These are phyloP conservation scores for Tetramitus jugosus DNA, from an alignment of 208 protist genomes.

Conservation along the genomic window DNA sequence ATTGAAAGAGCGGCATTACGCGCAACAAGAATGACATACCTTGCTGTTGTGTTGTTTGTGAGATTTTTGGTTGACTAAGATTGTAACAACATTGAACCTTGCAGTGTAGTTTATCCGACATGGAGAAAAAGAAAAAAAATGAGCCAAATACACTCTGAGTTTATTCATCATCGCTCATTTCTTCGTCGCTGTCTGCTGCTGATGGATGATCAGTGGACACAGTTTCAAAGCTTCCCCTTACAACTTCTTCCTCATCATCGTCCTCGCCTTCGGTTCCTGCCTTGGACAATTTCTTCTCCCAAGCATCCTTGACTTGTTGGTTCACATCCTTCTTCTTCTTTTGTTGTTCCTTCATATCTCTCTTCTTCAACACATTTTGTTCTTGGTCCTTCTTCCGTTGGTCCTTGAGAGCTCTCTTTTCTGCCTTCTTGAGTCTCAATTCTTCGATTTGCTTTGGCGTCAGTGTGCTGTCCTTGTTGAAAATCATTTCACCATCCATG, in stretches of 20 bases:
- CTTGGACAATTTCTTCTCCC: neutral
- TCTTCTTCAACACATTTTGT: constrained; percentile 15
- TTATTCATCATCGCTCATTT: neutral
- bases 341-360: neutral
- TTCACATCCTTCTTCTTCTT: neutral
- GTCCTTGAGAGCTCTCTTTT: neutral
- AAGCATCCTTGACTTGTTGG: neutral
- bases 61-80: too few relatives aligned
- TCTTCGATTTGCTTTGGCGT: neutral
- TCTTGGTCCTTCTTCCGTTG: constrained; percentile 10
- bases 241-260: neutral
- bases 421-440: neutral
- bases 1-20: too few relatives aligned
- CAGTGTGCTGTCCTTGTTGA: neutral
- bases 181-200: neutral
- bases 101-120: too few relatives aligned
- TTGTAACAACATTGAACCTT: too few relatives aligned
- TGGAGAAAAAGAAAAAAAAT: too few relatives aligned
- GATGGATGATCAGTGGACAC: neutral
- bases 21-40: too few relatives aligned
- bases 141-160: neutral
- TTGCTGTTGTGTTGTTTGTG: too few relatives aligned
- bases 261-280: neutral
- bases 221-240: neutral
- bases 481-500: constrained; percentile 1